These are phyloP conservation scores for Yamadazyma taylorii DNA, from an alignment of 1,139 yeast genomes.

Conservation along the genomic window DNA sequence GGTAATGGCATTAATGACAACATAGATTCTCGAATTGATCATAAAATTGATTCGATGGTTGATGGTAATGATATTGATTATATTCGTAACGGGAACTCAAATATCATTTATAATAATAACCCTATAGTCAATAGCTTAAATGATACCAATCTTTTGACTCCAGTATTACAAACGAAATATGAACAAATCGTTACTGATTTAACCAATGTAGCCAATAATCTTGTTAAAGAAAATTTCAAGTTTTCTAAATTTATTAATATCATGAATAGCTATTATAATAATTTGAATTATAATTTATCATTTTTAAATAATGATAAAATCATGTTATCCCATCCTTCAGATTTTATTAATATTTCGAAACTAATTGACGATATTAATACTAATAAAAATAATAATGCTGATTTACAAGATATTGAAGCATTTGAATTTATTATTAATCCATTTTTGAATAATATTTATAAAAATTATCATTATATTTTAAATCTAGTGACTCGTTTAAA, in stretches of 20 bases:
- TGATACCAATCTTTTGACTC: constrained; percentile 20
- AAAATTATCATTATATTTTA: constrained; percentile 30
- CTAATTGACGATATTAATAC: constrained; percentile 13
- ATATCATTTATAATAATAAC: constrained; percentile 32
- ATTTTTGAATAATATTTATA: constrained; percentile 29
- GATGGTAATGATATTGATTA: neutral
- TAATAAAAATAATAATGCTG: constrained; percentile 9
- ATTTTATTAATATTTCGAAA: constrained; percentile 28
- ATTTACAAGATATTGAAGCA: constrained; percentile 36
- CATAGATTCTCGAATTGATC: neutral
- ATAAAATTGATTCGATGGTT: neutral
- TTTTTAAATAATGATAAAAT: constrained; percentile 13
- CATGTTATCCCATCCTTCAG: constrained; percentile 35
- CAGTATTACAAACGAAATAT: constrained; percentile 33
- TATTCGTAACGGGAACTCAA: constrained; percentile 19
- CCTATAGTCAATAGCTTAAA: constrained; percentile 28
- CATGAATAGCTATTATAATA: constrained; percentile 29
- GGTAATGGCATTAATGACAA: neutral
- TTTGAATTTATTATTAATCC: constrained; percentile 40
- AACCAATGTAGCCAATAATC: constrained; percentile 38
- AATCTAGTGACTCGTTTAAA: constrained; percentile 17
- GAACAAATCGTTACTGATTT: constrained; percentile 39
- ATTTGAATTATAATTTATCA: constrained; percentile 25
- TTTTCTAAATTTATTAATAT: constrained; percentile 34
- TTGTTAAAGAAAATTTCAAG: constrained; percentile 41